Evolutionary conservation across 805 yeast genomes (phyloP).

Genomic region (Clavispora phyllophila): DNA sequence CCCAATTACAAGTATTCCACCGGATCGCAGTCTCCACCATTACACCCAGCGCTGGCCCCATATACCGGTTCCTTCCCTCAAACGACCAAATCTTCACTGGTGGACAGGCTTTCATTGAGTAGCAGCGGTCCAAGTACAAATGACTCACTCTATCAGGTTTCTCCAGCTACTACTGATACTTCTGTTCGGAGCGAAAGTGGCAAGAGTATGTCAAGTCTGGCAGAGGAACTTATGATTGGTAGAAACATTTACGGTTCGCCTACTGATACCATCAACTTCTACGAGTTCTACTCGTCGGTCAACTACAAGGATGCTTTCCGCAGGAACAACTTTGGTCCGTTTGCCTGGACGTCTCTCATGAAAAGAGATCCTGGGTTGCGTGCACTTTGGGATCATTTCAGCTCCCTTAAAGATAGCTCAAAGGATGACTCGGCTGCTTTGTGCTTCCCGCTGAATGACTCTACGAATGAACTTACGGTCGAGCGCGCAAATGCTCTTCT

Average conservation of each 20-base stretch:
- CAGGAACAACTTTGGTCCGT: conserved; percentile 35
- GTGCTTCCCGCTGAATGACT: conserved; percentile 16
- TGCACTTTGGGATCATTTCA: conserved; percentile 30
- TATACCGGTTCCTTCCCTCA: neutral
- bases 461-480: conserved; percentile 14
- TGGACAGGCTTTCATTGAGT: neutral
- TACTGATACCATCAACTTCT: conserved; percentile 17
- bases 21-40: neutral
- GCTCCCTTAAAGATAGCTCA: conserved; percentile 7
- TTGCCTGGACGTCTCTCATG: conserved; percentile 35
- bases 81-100: neutral
- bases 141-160: neutral
- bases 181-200: neutral
- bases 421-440: conserved; percentile 19
- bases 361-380: conserved; percentile 28
- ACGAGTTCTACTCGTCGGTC: conserved; percentile 23
- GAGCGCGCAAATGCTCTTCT: conserved; percentile 21
- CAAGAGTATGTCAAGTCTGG: neutral
- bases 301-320: conserved; percentile 25
- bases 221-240: conserved; percentile 9
- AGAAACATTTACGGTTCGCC: conserved; percentile 5
- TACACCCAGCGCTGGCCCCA: neutral
- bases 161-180: neutral
- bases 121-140: neutral
- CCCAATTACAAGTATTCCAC: neutral